Evolutionary conservation across 305 asterid genomes (phyloP), one percentile per base, ranked within the genome.

Genomic region (Ilex paraguariensis): DNA sequence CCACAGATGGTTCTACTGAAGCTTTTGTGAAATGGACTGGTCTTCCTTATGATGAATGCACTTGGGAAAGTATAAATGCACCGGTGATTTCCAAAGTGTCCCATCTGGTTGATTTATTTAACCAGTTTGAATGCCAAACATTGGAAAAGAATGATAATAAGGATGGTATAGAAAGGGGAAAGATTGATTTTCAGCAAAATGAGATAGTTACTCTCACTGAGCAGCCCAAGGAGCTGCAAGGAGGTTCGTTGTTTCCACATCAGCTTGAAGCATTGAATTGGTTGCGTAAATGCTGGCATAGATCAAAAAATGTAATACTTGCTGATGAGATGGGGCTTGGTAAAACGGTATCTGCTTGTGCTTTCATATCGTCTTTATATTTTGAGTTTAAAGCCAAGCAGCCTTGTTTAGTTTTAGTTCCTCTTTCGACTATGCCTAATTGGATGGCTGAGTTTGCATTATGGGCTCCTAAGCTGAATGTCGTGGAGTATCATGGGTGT

Each of bases 261-360:
- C 99, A 94, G 84, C 76, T 94, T 70, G 99, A 91, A 80, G 99
- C 99, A 15, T 72, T 94, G 72, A 94, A 94, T 79, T 94, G 99
- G 99, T 80, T 94, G 79, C 95, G 99, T 36, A 91, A 81, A 70
- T 84, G 98, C 73, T 94, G 99, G 98, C 81, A 79, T 65, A 91
- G 74, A 75, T 84, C 95, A 59, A 86, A 91, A 81, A 91, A 91
- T 60, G 99, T 94, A 66, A 94, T 94, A 71, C 95, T 94, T 71
- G 99, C 99, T 64, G 99, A 94, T 71, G 99, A 94, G 79, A 94
- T 94, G 99, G 99, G 99, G 66, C 94, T 94, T 61, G 99, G 99
- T 56, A 94, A 94, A 76, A 94, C 99, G 2, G 84, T 94, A 53
- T 94, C 99, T 21, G 99, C 99, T 56, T 77, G 87, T 87, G 98